Conservation (phyloP, 306 rosid species). For the Castanea crenata region DNA sequence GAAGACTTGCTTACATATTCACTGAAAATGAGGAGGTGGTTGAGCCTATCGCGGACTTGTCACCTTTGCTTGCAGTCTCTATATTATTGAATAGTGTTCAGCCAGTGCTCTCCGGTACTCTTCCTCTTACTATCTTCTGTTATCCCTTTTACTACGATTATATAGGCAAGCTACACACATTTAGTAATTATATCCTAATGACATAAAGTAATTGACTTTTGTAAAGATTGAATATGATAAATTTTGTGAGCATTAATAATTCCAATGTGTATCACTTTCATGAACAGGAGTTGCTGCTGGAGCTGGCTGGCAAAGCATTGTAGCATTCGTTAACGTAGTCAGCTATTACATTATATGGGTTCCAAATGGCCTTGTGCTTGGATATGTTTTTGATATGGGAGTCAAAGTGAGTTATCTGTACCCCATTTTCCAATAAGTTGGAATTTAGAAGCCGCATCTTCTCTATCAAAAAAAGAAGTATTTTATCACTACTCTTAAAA, state of each 20-base stretch:
- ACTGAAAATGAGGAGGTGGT: constrained; percentile 37
- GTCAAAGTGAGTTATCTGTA: constrained; percentile 29
- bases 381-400: constrained; percentile 27
- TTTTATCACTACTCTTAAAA: too few species aligned
- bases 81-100: constrained; percentile 54
- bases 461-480: too few species aligned
- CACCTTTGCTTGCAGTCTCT: constrained; percentile 51
- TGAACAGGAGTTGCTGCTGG: constrained; percentile 53
- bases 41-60: constrained; percentile 39
- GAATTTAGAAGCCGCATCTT: too few species aligned
- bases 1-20: constrained; percentile 45
- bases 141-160: background rate
- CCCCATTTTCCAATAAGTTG: background rate
- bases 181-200: too few species aligned
- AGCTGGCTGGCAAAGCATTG: constrained; percentile 60
- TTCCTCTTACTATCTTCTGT: too few species aligned
- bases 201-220: too few species aligned
- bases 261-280: background rate
- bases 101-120: constrained; percentile 57
- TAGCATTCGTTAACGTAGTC: constrained; percentile 54
- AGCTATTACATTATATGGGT: constrained; percentile 52
- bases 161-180: too few species aligned
- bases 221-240: too few species aligned
- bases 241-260: too few species aligned
- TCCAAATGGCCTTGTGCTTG: constrained; percentile 50